Evolutionary conservation across 805 yeast genomes (phyloP).

Genomic region (Wickerhamiella galacta): DNA sequence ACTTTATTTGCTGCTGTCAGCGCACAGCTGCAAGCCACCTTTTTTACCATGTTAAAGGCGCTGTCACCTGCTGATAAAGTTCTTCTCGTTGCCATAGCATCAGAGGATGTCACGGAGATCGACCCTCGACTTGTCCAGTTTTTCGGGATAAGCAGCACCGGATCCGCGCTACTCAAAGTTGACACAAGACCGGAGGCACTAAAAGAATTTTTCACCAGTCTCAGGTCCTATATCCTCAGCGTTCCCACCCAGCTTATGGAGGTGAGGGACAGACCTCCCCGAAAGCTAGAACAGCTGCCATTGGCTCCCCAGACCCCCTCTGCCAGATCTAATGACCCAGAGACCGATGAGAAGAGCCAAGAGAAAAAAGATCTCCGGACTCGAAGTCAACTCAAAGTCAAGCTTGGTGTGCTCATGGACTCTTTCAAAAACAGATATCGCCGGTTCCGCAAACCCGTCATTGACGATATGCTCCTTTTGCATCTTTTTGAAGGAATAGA

Average conservation of each 20-base stretch:
- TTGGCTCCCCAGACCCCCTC: slow-evolving; percentile 23
- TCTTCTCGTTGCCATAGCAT: slow-evolving; percentile 59
- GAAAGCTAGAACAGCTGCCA: slow-evolving; percentile 26
- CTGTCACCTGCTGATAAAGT: slow-evolving; percentile 58
- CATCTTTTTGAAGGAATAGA: slow-evolving; percentile 43
- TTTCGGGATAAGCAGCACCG: slow-evolving; percentile 41
- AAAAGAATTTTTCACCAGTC: slow-evolving; percentile 34
- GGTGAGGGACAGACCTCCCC: slow-evolving; percentile 29
- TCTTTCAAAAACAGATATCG: slow-evolving; percentile 73
- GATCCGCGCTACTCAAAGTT: slow-evolving; percentile 27
- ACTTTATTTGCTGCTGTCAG: slow-evolving; percentile 57
- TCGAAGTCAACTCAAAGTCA: slow-evolving; percentile 71
- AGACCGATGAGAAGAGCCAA: slow-evolving; percentile 13
- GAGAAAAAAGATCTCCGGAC: slow-evolving; percentile 60
- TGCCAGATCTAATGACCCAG: not conserved
- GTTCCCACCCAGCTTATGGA: slow-evolving; percentile 62
- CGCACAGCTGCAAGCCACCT: slow-evolving; percentile 51
- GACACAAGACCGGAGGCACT: slow-evolving; percentile 26
- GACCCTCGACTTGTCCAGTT: slow-evolving; percentile 33
- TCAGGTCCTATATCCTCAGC: slow-evolving; percentile 40
- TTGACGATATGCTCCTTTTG: slow-evolving; percentile 56
- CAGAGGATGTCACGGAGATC: slow-evolving; percentile 25
- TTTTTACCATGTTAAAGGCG: slow-evolving; percentile 50
- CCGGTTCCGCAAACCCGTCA: slow-evolving; percentile 75
- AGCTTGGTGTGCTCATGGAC: slow-evolving; percentile 78